These are phyloP conservation scores for Cardamine occulta DNA, from an alignment of 345 rosid species.

Conservation along the genomic window DNA sequence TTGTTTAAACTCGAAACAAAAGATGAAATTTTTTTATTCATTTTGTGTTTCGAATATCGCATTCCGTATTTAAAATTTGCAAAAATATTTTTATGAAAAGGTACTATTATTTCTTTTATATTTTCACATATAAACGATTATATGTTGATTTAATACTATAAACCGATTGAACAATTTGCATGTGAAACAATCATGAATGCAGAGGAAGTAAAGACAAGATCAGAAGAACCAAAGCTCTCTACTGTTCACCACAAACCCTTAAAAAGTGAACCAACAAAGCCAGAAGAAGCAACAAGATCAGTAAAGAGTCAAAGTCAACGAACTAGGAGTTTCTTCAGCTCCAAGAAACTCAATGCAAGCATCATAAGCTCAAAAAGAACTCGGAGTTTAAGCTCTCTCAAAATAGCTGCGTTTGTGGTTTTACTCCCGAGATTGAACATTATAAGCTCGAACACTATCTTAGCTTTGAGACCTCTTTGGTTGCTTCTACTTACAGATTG, in stretches of 20 bases:
- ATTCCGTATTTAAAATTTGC: neutral
- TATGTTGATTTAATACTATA: neutral
- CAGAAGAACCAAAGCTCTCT: conserved; percentile 32
- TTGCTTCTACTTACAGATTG: conserved; percentile 63
- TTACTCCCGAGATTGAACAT: conserved; percentile 51
- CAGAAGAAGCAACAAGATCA: conserved; percentile 29
- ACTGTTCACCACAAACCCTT: conserved; percentile 15
- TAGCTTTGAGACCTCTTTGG: conserved; percentile 66
- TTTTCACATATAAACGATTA: neutral
- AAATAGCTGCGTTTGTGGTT: conserved; percentile 61
- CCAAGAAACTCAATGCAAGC: conserved; percentile 59
- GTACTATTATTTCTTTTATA: neutral
- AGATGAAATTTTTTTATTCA: too few relatives aligned
- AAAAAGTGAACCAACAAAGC: conserved; percentile 21
- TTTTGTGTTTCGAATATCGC: neutral
- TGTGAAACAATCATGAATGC: neutral
- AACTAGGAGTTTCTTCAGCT: conserved; percentile 48
- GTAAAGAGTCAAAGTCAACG: conserved; percentile 30
- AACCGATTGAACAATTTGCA: neutral
- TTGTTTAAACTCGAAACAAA: neutral
- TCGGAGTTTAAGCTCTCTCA: conserved; percentile 61
- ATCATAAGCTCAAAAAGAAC: conserved; percentile 57
- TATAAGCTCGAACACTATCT: conserved; percentile 47
- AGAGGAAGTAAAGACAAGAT: conserved; percentile 28
- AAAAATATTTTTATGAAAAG: neutral